Evolutionary conservation across 768 basidiomycete species (phyloP).

Genomic region (Suillus occidentalis): DNA sequence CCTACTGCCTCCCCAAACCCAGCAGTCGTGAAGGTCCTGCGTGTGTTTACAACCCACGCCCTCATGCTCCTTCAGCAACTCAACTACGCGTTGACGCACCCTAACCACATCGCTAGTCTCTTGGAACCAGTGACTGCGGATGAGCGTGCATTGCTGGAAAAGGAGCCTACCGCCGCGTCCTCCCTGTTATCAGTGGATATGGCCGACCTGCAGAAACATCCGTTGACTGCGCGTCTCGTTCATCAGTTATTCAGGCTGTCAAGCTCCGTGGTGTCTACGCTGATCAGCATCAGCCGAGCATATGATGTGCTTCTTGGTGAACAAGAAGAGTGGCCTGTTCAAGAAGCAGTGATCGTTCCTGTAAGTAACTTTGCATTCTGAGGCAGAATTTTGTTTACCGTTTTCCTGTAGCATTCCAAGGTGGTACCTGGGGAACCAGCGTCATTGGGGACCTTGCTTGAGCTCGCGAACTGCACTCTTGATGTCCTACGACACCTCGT

Average conservation of each 20-base stretch:
- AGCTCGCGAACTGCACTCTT: constrained; percentile 74
- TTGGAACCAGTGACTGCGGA: constrained; percentile 79
- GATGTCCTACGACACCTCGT: constrained; percentile 72
- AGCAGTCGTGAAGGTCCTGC: constrained; percentile 62
- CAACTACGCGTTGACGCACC: constrained; percentile 89
- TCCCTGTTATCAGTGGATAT: constrained; percentile 43
- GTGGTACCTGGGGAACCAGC: constrained; percentile 80
- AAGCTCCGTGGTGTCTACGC: constrained; percentile 65
- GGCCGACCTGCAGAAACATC: constrained; percentile 65
- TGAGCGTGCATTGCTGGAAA: constrained; percentile 69
- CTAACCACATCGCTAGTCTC: constrained; percentile 80
- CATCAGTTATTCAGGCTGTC: constrained; percentile 72
- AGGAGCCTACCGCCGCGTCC: constrained; percentile 41
- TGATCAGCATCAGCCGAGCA: constrained; percentile 69
- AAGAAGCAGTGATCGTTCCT: constrained; percentile 69
- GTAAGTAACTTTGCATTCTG: constrained; percentile 35
- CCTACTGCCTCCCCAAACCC: constrained; percentile 29
- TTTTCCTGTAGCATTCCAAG: constrained; percentile 67
- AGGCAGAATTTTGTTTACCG: neutral
- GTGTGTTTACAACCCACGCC: constrained; percentile 66
- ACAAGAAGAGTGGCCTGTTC: constrained; percentile 69
- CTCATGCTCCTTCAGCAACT: constrained; percentile 80
- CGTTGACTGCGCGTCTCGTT: constrained; percentile 69
- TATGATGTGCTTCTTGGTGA: constrained; percentile 65
- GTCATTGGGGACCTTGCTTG: constrained; percentile 84